Evolutionary conservation across 2,329 filamentous ascomycete species (phyloP), one percentile per base, ranked within the genome.

Genomic region (Atkinsonella texensis): DNA sequence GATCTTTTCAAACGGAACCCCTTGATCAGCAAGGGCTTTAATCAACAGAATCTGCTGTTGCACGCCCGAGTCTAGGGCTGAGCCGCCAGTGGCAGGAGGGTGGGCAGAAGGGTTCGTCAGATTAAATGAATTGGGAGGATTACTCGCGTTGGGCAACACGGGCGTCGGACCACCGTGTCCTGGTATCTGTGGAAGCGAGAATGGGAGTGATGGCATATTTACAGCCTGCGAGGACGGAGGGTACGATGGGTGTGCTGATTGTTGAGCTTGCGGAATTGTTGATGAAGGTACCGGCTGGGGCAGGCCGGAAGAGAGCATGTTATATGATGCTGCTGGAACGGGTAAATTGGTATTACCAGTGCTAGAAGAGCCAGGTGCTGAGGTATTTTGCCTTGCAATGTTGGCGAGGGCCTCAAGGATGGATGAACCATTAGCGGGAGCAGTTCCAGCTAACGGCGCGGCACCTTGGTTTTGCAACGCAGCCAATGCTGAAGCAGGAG

Each of bases 371-470:
- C 46, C 46, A 32, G 52, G 42, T 45, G 73, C 67, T 20, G 72
- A 71, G 39, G 74, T 79, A 65, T 83, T 89, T 66, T 88, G 84
- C 57, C 86, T 84, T 40, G 86, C 85, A 70, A 93, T 85, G 62
- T 87, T 87, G 57, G 87, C 85, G 56, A 93, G 76, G 44, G 85
- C 85, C 65, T 87, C 85, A 68, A 90, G 75, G 59, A 93, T 89
- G 57, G 81, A 84, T 55, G 72, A 68, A 55, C 73, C 68, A 51
- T 65, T 69, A 43, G 73, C 75, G 52, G 75, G 67, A 55, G 63
- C 58, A 8, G 66, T 63, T 23, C 75, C 70, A 35, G 72, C 61
- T 49, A 8, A 28, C 28, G 65, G 65, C 51, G 70, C 58, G 41
- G 61, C 62, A 50, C 62, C 60, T 28, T 58, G 55, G 47, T 58